Evolutionary conservation across 306 rosid genomes (phyloP), one percentile per base, ranked within the genome.

Genomic region (Bauhinia variegata): DNA sequence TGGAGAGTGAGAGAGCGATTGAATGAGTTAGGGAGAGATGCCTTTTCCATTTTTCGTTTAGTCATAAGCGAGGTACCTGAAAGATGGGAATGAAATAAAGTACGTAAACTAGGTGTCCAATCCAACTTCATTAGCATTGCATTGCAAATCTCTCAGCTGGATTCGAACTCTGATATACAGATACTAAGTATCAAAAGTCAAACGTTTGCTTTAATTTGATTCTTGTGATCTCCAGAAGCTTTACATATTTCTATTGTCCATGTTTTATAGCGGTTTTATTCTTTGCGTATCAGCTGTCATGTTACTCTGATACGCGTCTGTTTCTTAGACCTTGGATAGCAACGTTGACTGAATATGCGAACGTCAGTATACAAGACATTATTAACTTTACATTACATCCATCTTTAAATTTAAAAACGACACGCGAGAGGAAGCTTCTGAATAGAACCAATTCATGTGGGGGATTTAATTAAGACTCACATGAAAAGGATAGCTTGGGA

Each of bases 401-500:
- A 59, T 66, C 17, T 8, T 10, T 0, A 23, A 23, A 23, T 23
- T 23, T n/a, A n/a, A n/a, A n/a, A 23, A 31, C 54, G 56, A 48
- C 52, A 64, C 16, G 54, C 32, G 38, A n/a, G 18, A 31, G n/a
- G 50, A 63, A 64, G 69, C 36, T 42, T 78, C 62, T 28, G 6
- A 38, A 48, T 30, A 70, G 83, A 86, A 89, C 83, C 83, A 60
- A 67, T 31, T 70, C 91, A 84, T 79, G 95, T 89, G 79, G 92
- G n/a, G 78, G 49, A 51, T 66, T 76, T 70, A 75, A 84, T 86
- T 88, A 32, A 12, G 42, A 51, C 47, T 86, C 91, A 86, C 89
- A 86, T 90, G 95, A 87, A 69, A 78, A 67, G n/a, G 84, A 83
- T 62, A 67, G 62, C 58, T 11, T 52, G 13, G 54, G 88, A 83